Evolutionary conservation across 441 rosid genomes (phyloP), one percentile per base, ranked within the genome.

Genomic region (Croton laevigatus): DNA sequence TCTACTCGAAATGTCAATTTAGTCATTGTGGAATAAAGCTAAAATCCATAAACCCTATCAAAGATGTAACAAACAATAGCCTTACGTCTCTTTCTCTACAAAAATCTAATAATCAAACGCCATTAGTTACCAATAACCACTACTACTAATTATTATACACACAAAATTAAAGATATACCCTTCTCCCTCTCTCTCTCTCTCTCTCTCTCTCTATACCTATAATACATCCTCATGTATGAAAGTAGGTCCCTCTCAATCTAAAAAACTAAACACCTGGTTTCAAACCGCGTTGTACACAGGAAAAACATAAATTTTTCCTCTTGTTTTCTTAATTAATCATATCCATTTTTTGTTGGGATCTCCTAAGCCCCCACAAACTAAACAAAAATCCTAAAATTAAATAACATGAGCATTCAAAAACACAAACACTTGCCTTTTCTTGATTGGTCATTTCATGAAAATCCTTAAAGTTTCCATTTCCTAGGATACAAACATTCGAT

Each of bases 381-480:
- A 16, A 49, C 17, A 17, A 14, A 49, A 48, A 13, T 49, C 20
- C n/a, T 27, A n/a, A n/a, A n/a, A n/a, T n/a, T n/a, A n/a, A 48
- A 13, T 48, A n/a, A n/a, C 7, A 23, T 65, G 16, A 8, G 7
- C 20, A 32, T 48, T 65, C 42, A 32, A 23, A 62, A 44, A 44
- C 20, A 42, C 22, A 0, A 0, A 11, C 59, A 34, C 73, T 36
- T 70, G 65, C 12, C 44, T 19, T 11, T 59, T 1, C 7, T 6
- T 37, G 13, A 60, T 70, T 70, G 66, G 73, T 6, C 37, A 4
- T 3, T 48, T 20, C 59, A 46, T 60, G 23, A 70, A 70, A 46
- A 42, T 13, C 6, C 38, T 23, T 34, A 12, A 32, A 45, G 11
- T n/a, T 59, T 45, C 27, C 53, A 16, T 44, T 23, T 3, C 22